A percentile compares a stretch with the other conserved stretches of the same genome.
Conservation (phyloP, 192 early-diverging fungal genomes). For the Ambispora gerdemannii region DNA sequence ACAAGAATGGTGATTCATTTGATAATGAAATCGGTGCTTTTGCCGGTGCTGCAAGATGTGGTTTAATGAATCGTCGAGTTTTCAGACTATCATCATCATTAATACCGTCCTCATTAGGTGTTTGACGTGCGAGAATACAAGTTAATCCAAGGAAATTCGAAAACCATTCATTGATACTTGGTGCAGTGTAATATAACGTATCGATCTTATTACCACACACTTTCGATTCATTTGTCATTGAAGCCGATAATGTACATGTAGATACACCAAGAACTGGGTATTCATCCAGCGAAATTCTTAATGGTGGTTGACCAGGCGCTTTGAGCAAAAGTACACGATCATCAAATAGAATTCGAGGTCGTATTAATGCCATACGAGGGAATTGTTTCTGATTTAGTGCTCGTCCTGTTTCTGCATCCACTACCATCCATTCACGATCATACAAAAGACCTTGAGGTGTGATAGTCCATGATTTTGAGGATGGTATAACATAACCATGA, state of each 20-base stretch:
- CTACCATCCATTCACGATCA: conserved; percentile 67
- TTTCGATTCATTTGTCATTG: conserved; percentile 29
- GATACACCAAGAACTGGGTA: conserved; percentile 30
- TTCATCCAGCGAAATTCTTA: neutral
- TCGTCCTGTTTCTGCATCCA: conserved; percentile 45
- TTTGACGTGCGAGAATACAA: conserved; percentile 43
- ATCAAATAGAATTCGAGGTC: conserved; percentile 42
- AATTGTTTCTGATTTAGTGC: conserved; percentile 68
- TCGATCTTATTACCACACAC: conserved; percentile 43
- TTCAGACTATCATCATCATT: neutral
- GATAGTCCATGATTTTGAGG: conserved; percentile 51
- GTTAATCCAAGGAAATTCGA: conserved; percentile 42
- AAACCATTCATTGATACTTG: conserved; percentile 47
- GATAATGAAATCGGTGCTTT: conserved; percentile 53
- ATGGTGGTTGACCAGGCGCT: conserved; percentile 28
- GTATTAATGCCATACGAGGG: conserved; percentile 64
- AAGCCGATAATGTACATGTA: neutral
- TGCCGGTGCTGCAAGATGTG: conserved; percentile 37
- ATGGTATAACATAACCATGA: conserved; percentile 52
- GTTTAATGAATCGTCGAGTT: conserved; percentile 36
- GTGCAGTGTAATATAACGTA: conserved; percentile 5
- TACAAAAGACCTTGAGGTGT: conserved; percentile 51
- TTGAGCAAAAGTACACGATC: conserved; percentile 46
- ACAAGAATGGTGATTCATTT: conserved; percentile 70
- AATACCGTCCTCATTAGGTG: conserved; percentile 3